Base-by-base conservation (phyloP, 2,329 filamentous ascomycete genomes). In the Alternaria dauci region DNA sequence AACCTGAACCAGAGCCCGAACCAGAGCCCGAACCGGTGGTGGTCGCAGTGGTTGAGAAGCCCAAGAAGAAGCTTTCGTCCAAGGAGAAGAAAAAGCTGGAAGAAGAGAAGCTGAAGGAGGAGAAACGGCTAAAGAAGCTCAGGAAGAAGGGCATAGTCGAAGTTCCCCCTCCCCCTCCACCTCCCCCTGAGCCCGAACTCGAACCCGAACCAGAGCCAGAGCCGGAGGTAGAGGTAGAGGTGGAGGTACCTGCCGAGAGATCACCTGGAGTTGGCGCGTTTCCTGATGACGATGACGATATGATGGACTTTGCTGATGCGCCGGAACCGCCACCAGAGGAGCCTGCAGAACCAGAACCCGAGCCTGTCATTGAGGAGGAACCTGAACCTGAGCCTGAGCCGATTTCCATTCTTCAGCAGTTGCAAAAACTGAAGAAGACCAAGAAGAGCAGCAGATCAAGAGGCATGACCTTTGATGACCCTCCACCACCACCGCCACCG, bases 401-500 rank as follows among this genome's bases (percentile, higher is more conserved):
- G 2, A 58, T 65, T n/a, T 55, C 70, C 20, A 70, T 76, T 16
- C 58, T 58, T 38, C 63, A 59, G 34, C 52, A 59, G 52, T 52
- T 59, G 36, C 69, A 63, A 56, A 71, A 63, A 53, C 47, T 65
- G 4, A 71, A 70, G 39, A 72, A 72, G 52, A 66, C 68, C 3
- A 72, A 72, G 54, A 72, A 79, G 55, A 66, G 75, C 26, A 74
- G 68, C 66, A 76, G 71, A 51, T 62, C 63, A 86, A 88, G 79
- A 95, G 90, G 76, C 90, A 95, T 66, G 36, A 66, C 72, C 8
- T 50, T 75, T 9, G 72, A 76, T 32, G 76, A 78, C 52, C 70
- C 67, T 20, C 69, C 75, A 16, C 66, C 73, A 9, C 70, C 73
- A 32, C 72, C 72, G 26, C 71, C 70, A 8, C 67, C 69, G 5